Base-by-base conservation (phyloP, 768 basidiomycete species). In the Kwoniella botswanensis region DNA sequence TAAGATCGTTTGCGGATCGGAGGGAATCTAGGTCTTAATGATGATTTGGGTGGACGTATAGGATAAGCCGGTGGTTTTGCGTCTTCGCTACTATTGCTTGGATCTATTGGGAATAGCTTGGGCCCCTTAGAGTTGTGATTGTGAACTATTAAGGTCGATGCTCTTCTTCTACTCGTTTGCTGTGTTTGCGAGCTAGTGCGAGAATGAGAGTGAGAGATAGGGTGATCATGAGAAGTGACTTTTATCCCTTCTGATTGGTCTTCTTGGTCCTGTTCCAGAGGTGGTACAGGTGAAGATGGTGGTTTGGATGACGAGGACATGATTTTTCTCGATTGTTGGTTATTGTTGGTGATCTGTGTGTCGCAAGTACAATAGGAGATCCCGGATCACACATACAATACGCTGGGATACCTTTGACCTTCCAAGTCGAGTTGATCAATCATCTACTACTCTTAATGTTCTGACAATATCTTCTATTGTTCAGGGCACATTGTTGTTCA, bases 241-340 rank as follows among this genome's bases (percentile, higher is more conserved):
- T 13, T 29, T 26, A 58, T 58, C 26, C 57, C 57, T 58, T 58
- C 24, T 35, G 57, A 58, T 35, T 24, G n/a, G 15, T 12, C 21
- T 24, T 35, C 57, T 35, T 58, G 22, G 24, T 26, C 22, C 15
- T 58, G 12, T 41, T 29, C 13, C 13, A 3, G 18, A 21, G 15
- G 55, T 56, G 24, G n/a, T 17, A 17, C 4, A 56, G 26, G 26
- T 13, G 62, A 46, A 63, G n/a, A 22, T 24, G 22, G 41, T 29
- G 62, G n/a, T 46, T 15, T 21, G 11, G 21, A 64, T 64, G 63
- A 63, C 44, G 62, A 63, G 18, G 63, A 64, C 63, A 64, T 64
- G 10, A 26, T 35, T 4, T 29, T 55, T 55, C 1, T 55, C 13
- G 4, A 17, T 55, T 11, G 21, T 55, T n/a, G 18, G 26, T 26